These are phyloP conservation scores for Rubus idaeus DNA, from an alignment of 306 rosid species.

Conservation along the genomic window DNA sequence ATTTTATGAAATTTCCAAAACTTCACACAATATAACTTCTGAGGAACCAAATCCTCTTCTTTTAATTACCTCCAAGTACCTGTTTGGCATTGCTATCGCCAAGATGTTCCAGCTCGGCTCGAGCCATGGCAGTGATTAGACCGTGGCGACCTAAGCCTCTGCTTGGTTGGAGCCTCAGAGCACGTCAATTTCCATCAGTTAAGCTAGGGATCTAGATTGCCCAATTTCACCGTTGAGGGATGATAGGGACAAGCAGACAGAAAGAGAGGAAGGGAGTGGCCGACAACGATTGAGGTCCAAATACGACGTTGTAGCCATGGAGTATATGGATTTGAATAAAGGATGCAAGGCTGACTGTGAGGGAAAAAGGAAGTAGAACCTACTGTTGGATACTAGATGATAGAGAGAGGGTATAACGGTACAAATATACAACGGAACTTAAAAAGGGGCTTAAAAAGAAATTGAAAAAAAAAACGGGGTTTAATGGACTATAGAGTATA, in stretches of 20 bases:
- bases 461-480: too few relatives aligned
- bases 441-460: too few relatives aligned
- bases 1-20: too few relatives aligned
- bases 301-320: constrained; percentile 39
- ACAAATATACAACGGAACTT: too few relatives aligned
- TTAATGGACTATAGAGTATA: too few relatives aligned
- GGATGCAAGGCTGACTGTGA: not conserved
- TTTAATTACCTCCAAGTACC: constrained; percentile 32
- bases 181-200: constrained; percentile 8
- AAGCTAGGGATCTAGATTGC: constrained; percentile 21
- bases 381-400: too few relatives aligned
- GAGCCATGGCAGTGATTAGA: constrained; percentile 35
- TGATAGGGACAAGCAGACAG: constrained; percentile 25
- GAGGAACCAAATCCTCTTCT: too few relatives aligned
- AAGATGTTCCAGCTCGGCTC: constrained; percentile 32
- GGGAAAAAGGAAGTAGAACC: too few relatives aligned
- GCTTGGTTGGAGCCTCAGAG: constrained; percentile 9
- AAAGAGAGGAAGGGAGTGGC: constrained; percentile 21
- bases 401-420: too few relatives aligned
- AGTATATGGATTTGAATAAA: not conserved
- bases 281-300: constrained; percentile 21
- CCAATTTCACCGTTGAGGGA: constrained; percentile 12
- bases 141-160: constrained; percentile 19
- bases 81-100: constrained; percentile 34
- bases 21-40: too few relatives aligned